phyloP scores from a whole-genome alignment of 257 asterid species.

The Nicotiana undulata region DNA sequence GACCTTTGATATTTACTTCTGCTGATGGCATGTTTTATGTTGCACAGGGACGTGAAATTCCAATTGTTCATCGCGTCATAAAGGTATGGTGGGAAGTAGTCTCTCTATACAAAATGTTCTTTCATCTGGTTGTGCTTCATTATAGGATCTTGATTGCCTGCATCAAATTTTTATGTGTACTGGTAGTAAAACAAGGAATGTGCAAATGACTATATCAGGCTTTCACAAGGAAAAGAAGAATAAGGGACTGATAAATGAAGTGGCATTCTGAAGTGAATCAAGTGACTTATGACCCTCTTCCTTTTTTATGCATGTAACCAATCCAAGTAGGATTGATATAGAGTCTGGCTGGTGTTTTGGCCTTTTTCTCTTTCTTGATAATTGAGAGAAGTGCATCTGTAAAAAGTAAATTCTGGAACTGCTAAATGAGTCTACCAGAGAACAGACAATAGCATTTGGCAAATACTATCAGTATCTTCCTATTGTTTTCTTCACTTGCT shows the following conservation, averaged over 20 bases:
- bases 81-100: slow-evolving; percentile 40
- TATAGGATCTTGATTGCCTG: neutral
- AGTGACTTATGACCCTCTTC: neutral
- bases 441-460: too few relatives aligned
- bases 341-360: neutral
- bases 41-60: slow-evolving; percentile 96
- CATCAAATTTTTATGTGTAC: neutral
- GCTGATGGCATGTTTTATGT: slow-evolving; percentile 3
- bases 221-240: neutral
- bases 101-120: neutral
- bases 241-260: neutral
- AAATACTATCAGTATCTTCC: neutral
- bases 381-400: neutral
- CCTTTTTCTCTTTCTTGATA: neutral
- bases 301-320: neutral
- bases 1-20: neutral
- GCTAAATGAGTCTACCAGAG: neutral
- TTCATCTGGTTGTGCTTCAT: neutral
- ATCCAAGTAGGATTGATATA: neutral
- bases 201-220: neutral
- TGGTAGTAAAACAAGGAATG: neutral
- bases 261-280: neutral
- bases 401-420: neutral
- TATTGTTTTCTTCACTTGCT: neutral
- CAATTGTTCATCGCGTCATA: slow-evolving; percentile 96